Percentiles rank a stretch among this genome's conserved stretches.
phyloP scores from a whole-genome alignment of 2,329 filamentous ascomycete genomes.

The Xylogone sp. region DNA sequence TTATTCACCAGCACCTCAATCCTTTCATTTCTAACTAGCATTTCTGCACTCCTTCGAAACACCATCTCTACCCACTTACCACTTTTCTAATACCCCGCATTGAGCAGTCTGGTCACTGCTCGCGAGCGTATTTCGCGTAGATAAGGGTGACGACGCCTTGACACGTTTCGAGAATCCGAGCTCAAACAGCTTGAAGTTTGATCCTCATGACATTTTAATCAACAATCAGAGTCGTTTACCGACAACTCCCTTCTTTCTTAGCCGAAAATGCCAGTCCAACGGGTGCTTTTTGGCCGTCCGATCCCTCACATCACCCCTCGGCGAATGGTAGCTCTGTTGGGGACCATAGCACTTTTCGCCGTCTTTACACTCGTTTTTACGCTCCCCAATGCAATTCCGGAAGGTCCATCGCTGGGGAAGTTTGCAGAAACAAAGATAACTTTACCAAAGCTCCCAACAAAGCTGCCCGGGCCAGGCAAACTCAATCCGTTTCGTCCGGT shows the following conservation, averaged over 20 bases:
- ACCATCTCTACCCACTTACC: too few species aligned
- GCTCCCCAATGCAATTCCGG: constrained; percentile 44
- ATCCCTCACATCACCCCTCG: constrained; percentile 48
- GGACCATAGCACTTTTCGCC: constrained; percentile 48
- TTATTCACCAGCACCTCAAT: too few species aligned
- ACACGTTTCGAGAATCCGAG: too few species aligned
- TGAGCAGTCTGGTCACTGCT: too few species aligned
- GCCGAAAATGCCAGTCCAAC: constrained; percentile 43
- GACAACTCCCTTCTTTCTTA: background rate
- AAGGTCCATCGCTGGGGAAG: constrained; percentile 44
- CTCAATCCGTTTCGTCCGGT: constrained; percentile 66
- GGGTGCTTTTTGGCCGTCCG: constrained; percentile 43
- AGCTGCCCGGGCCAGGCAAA: constrained; percentile 33
- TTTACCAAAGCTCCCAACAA: constrained; percentile 42
- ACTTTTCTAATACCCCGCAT: too few species aligned
- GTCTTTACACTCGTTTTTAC: constrained; percentile 50
- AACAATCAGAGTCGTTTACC: background rate
- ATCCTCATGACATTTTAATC: background rate
- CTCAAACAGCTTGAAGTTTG: too few species aligned
- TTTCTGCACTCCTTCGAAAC: too few species aligned
- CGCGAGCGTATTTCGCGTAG: too few species aligned
- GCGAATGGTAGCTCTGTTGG: constrained; percentile 48
- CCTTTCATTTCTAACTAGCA: too few species aligned
- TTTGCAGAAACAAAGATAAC: constrained; percentile 47
- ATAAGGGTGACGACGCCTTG: too few species aligned